These are phyloP conservation scores for Sugiyamaella paludigena DNA, from an alignment of 1,139 yeast genomes.

Conservation along the genomic window DNA sequence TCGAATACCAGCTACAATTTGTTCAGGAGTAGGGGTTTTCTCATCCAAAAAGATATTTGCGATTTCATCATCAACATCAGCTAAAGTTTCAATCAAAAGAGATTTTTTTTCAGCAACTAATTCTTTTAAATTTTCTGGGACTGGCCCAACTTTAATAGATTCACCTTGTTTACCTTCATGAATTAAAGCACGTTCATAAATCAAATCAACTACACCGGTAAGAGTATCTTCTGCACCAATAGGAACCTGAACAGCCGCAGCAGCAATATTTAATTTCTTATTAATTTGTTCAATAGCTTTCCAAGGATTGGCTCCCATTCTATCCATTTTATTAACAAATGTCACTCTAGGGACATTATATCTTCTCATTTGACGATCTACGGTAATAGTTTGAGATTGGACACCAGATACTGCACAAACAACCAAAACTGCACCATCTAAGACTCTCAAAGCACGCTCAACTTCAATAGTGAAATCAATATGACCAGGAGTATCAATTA, in stretches of 20 bases:
- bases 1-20: constrained; percentile 84
- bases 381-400: constrained; percentile 97
- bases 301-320: constrained; percentile 99
- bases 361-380: constrained; percentile 98
- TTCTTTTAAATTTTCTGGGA: constrained; percentile 73
- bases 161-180: constrained; percentile 96
- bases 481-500: constrained; percentile 98
- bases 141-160: constrained; percentile 53
- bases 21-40: constrained; percentile 76
- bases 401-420: constrained; percentile 99
- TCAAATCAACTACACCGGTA: constrained; percentile 86
- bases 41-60: constrained; percentile 93
- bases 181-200: constrained; percentile 80
- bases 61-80: constrained; percentile 96
- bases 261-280: constrained; percentile 81
- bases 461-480: constrained; percentile 98
- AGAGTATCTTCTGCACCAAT: constrained; percentile 87
- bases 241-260: constrained; percentile 97
- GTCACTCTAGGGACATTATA: constrained; percentile 96
- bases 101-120: constrained; percentile 83
- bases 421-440: constrained; percentile 96
- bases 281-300: constrained; percentile 89
- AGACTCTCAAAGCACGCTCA: constrained; percentile 92
- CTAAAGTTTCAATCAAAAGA: constrained; percentile 82
- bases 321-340: constrained; percentile 95